phyloP scores from a whole-genome alignment of 495 filamentous ascomycete genomes.

The Daldinia caldariorum region DNA sequence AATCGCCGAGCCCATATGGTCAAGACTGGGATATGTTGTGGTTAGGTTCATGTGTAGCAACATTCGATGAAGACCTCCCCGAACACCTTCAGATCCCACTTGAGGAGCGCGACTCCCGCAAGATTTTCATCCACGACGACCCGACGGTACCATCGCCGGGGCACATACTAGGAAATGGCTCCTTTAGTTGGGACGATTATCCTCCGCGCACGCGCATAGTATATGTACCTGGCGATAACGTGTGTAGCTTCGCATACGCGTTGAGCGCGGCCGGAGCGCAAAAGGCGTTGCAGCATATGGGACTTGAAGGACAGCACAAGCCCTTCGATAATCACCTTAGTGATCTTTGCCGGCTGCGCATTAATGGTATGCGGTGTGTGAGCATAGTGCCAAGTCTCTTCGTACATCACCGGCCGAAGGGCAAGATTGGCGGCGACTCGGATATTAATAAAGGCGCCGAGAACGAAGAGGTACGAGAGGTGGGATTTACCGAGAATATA shows the following conservation, averaged over 20 bases:
- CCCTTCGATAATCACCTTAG: conserved; percentile 61
- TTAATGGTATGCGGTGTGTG: conserved; percentile 51
- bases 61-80: conserved; percentile 34
- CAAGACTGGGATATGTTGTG: conserved; percentile 67
- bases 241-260: conserved; percentile 65
- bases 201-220: conserved; percentile 57
- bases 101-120: conserved; percentile 27
- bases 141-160: conserved; percentile 35
- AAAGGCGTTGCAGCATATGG: conserved; percentile 59
- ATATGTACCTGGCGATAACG: conserved; percentile 54
- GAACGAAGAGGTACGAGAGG: conserved; percentile 47
- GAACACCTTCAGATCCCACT: conserved; percentile 28
- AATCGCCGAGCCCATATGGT: conserved; percentile 62
- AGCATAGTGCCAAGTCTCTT: conserved; percentile 58
- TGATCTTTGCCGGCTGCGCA: conserved; percentile 52
- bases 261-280: conserved; percentile 63
- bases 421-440: conserved; percentile 51
- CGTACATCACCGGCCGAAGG: conserved; percentile 56
- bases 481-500: conserved; percentile 57
- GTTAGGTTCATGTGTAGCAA: conserved; percentile 61
- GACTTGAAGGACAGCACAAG: conserved; percentile 50
- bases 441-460: conserved; percentile 54
- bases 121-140: conserved; percentile 31
- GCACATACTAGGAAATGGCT: conserved; percentile 32
- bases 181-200: conserved; percentile 41